Percentiles rank a stretch among this genome's conserved stretches.
These are phyloP conservation scores for Selenicereus undatus DNA, from an alignment of 148 eudicot species.

Conservation along the genomic window DNA sequence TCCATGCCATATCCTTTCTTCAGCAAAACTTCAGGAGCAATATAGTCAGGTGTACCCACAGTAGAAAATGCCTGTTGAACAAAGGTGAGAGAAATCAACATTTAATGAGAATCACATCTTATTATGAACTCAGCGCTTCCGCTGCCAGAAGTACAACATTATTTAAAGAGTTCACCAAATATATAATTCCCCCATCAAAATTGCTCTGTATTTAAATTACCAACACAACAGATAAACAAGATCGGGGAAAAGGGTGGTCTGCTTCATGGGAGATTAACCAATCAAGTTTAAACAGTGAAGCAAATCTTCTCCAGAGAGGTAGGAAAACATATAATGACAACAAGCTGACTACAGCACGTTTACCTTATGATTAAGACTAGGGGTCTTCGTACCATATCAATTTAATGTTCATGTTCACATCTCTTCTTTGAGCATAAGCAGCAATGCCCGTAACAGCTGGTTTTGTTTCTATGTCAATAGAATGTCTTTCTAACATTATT, in stretches of 20 bases:
- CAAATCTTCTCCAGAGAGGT: background rate
- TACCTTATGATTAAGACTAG: background rate
- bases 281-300: background rate
- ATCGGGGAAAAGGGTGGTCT: background rate
- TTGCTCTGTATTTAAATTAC: background rate
- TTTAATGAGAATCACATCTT: slow-evolving; percentile 5
- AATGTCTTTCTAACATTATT: too few relatives aligned
- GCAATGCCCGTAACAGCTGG: background rate
- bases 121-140: background rate
- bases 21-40: slow-evolving; percentile 92
- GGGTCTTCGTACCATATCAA: background rate
- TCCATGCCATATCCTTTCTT: slow-evolving; percentile 97
- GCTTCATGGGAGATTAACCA: background rate
- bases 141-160: background rate
- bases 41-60: slow-evolving; percentile 97
- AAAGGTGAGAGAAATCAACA: slow-evolving; percentile 22
- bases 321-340: too few relatives aligned
- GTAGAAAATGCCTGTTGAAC: slow-evolving; percentile 88
- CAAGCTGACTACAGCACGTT: background rate
- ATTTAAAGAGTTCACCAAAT: too few relatives aligned
- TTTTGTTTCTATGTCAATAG: background rate
- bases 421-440: background rate
- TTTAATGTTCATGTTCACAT: background rate
- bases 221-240: slow-evolving; percentile 2
- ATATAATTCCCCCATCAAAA: background rate